These are phyloP conservation scores for Brasilioporus rufonigricans DNA, from an alignment of 768 basidiomycete species.

Conservation along the genomic window DNA sequence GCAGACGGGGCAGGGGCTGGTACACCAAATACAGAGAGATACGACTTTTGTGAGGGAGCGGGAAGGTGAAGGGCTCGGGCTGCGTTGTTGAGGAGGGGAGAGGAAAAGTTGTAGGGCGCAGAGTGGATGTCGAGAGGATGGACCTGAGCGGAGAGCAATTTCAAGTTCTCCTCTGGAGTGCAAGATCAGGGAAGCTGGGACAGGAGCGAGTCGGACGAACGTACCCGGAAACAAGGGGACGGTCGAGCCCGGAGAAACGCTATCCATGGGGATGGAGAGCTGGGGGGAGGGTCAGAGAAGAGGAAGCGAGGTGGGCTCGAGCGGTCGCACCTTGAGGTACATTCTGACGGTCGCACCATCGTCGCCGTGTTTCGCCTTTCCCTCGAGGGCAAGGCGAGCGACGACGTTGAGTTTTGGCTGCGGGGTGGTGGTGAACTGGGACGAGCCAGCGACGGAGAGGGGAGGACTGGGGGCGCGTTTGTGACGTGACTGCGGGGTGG, in stretches of 20 bases:
- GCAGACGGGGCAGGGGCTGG: slow-evolving; percentile 34
- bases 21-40: slow-evolving; percentile 53
- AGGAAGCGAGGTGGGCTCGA: background rate
- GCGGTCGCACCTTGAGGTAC: slow-evolving; percentile 65
- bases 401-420: slow-evolving; percentile 63
- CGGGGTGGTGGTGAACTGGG: slow-evolving; percentile 44
- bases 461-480: slow-evolving; percentile 34
- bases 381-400: slow-evolving; percentile 71
- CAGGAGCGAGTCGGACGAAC: slow-evolving; percentile 8
- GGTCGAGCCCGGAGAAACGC: slow-evolving; percentile 60
- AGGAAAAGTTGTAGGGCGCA: slow-evolving; percentile 73
- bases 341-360: slow-evolving; percentile 69
- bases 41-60: slow-evolving; percentile 56
- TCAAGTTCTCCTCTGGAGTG: slow-evolving; percentile 70
- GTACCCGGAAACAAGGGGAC: slow-evolving; percentile 73
- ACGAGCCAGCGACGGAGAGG: slow-evolving; percentile 34
- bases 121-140: slow-evolving; percentile 74
- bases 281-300: slow-evolving; percentile 23
- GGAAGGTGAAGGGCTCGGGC: slow-evolving; percentile 68
- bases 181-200: background rate
- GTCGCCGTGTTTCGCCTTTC: slow-evolving; percentile 61
- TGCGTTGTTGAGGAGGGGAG: slow-evolving; percentile 67
- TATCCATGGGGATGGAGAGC: slow-evolving; percentile 70
- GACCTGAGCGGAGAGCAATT: slow-evolving; percentile 67
- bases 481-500: slow-evolving; percentile 18